Evolutionary conservation across 2,329 filamentous ascomycete species (phyloP).

Genomic region (Penicillium sp.): DNA sequence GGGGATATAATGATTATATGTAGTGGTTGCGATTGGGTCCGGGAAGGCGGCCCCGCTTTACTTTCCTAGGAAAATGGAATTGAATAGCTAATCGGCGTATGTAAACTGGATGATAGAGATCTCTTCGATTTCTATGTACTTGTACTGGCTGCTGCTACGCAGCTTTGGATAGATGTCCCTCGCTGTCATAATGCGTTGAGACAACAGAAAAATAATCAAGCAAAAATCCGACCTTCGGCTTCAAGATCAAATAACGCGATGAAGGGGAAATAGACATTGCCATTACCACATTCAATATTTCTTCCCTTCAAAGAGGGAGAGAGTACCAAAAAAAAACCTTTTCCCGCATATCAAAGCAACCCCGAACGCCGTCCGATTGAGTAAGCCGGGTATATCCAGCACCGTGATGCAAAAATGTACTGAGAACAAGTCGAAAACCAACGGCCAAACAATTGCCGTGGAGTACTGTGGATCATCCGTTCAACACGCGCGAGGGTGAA

Average conservation of each 20-base stretch:
- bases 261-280: conserved; percentile 3
- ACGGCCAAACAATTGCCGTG: conserved; percentile 22
- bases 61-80: background rate
- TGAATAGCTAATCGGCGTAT: background rate
- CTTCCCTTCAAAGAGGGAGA: conserved; percentile 7
- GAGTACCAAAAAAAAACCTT: conserved; percentile 17
- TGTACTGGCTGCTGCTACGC: conserved; percentile 7
- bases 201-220: conserved; percentile 7
- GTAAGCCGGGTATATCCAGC: conserved; percentile 56
- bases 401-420: conserved; percentile 53
- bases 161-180: conserved; percentile 6
- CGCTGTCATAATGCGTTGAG: conserved; percentile 14
- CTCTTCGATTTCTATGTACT: conserved; percentile 13
- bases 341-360: conserved; percentile 27
- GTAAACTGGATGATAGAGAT: conserved; percentile 9
- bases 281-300: conserved; percentile 14
- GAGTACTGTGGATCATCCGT: conserved; percentile 18
- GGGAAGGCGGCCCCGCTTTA: background rate
- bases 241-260: conserved; percentile 12
- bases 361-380: conserved; percentile 46
- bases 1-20: background rate
- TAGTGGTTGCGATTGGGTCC: background rate
- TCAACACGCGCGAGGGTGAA: conserved; percentile 10
- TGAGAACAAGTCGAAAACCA: conserved; percentile 31
- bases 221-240: conserved; percentile 11